phyloP scores from a whole-genome alignment of 2,329 filamentous ascomycete species.

The Xylaria sp. region DNA sequence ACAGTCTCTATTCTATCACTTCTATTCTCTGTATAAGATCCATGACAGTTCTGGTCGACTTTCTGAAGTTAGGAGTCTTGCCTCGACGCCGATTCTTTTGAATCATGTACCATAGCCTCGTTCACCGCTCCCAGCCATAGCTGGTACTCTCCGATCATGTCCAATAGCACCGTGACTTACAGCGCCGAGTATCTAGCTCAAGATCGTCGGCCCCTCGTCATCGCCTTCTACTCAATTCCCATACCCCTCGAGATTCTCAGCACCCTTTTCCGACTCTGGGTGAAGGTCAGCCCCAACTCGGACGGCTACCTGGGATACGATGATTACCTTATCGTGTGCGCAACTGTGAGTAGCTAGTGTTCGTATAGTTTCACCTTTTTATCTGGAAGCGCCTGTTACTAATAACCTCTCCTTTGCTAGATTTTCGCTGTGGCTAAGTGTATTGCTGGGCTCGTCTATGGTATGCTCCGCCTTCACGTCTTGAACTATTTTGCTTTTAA shows the following conservation, averaged over 20 bases:
- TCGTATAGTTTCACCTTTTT: neutral
- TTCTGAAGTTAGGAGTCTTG: neutral
- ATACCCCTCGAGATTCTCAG: conserved; percentile 45
- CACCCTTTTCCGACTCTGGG: conserved; percentile 41
- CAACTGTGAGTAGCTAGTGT: conserved; percentile 40
- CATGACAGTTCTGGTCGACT: neutral
- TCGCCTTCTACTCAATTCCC: conserved; percentile 42
- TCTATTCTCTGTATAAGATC: conserved; percentile 1
- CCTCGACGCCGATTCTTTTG: neutral
- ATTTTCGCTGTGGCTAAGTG: conserved; percentile 41
- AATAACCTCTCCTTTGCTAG: conserved; percentile 21
- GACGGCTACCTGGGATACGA: conserved; percentile 41
- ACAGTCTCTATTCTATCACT: neutral
- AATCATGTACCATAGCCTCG: conserved; percentile 9
- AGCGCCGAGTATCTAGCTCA: conserved; percentile 44
- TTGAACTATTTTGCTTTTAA: conserved; percentile 23
- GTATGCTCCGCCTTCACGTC: conserved; percentile 28
- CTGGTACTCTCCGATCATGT: conserved; percentile 12
- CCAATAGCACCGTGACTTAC: conserved; percentile 31
- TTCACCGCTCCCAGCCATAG: neutral
- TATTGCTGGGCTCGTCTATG: conserved; percentile 42
- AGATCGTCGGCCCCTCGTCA: conserved; percentile 37
- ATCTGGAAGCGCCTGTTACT: neutral
- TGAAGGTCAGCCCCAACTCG: conserved; percentile 39
- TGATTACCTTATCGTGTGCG: conserved; percentile 47